Percentiles rank a stretch among this genome's conserved stretches.
phyloP scores from a whole-genome alignment of 148 eudicot species.

The Spergularia bocconei region DNA sequence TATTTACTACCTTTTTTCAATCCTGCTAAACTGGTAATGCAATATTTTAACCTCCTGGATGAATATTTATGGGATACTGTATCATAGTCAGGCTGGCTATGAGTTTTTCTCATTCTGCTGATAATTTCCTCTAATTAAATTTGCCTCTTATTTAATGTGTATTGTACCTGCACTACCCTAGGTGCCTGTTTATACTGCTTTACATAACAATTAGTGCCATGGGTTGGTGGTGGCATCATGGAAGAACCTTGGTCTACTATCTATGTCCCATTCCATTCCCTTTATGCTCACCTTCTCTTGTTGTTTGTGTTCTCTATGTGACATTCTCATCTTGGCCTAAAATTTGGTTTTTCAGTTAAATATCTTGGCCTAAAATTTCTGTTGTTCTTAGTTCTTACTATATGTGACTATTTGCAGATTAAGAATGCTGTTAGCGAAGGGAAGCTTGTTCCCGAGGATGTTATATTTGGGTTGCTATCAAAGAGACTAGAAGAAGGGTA shows the following conservation, averaged over 20 bases:
- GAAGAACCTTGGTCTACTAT: background rate
- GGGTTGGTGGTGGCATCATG: too few species aligned
- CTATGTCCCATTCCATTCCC: background rate
- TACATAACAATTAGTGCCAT: too few species aligned
- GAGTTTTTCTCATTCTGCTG: background rate
- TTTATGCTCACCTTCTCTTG: background rate
- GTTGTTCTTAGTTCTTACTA: conserved; percentile 5
- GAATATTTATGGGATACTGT: background rate
- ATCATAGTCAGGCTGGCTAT: background rate
- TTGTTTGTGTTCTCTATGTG: background rate
- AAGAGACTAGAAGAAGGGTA: conserved; percentile 86
- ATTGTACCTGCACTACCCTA: background rate
- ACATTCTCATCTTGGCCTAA: too few species aligned
- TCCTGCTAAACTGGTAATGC: background rate
- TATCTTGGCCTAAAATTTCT: background rate
- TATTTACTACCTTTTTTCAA: background rate
- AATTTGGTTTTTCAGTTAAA: too few species aligned
- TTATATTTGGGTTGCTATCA: conserved; percentile 74
- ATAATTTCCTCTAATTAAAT: background rate
- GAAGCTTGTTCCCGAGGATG: conserved; percentile 80
- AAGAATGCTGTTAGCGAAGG: conserved; percentile 74
- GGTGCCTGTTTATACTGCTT: too few species aligned
- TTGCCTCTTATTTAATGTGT: background rate
- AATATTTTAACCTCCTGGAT: background rate
- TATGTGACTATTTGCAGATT: conserved; percentile 38